These are phyloP conservation scores for Chytriomyces sp. DNA, from an alignment of 192 early-diverging fungal species.

Conservation along the genomic window DNA sequence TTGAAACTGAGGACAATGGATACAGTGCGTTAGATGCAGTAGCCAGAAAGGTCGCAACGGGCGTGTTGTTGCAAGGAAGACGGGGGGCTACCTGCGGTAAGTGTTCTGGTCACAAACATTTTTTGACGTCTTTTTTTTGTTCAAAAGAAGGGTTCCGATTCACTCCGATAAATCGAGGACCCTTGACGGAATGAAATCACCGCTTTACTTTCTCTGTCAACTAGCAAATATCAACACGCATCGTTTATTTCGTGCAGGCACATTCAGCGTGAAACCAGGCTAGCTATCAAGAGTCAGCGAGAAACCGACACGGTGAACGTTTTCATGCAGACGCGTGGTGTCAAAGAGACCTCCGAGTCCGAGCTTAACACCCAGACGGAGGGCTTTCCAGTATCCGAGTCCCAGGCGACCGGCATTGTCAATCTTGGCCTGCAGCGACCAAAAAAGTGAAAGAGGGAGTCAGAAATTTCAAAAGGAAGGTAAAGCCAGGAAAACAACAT, in stretches of 20 bases:
- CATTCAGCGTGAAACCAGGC: slow-evolving; percentile 26
- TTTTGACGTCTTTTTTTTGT: too few species aligned
- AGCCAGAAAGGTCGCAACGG: too few species aligned
- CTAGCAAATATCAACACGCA: not conserved
- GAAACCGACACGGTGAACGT: slow-evolving; percentile 94
- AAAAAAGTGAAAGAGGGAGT: not conserved
- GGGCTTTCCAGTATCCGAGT: slow-evolving; percentile 89
- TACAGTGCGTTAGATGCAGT: too few species aligned
- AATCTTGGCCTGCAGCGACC: slow-evolving; percentile 52
- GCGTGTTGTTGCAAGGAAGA: too few species aligned
- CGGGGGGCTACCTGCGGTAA: too few species aligned
- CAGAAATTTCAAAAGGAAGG: not conserved
- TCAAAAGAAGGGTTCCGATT: too few species aligned
- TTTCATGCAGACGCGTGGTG: slow-evolving; percentile 86
- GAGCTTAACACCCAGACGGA: slow-evolving; percentile 94
- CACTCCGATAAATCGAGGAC: too few species aligned
- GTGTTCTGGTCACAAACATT: too few species aligned
- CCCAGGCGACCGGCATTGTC: slow-evolving; percentile 83
- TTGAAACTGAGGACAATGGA: too few species aligned
- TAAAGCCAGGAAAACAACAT: too few species aligned
- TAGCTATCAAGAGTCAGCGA: slow-evolving; percentile 90
- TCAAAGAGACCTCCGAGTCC: slow-evolving; percentile 91
- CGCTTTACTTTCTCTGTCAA: too few species aligned
- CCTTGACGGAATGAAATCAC: too few species aligned
- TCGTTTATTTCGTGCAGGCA: not conserved